Conservation (phyloP, 176 grass and related monocot genomes). For the Otatea glauca region DNA sequence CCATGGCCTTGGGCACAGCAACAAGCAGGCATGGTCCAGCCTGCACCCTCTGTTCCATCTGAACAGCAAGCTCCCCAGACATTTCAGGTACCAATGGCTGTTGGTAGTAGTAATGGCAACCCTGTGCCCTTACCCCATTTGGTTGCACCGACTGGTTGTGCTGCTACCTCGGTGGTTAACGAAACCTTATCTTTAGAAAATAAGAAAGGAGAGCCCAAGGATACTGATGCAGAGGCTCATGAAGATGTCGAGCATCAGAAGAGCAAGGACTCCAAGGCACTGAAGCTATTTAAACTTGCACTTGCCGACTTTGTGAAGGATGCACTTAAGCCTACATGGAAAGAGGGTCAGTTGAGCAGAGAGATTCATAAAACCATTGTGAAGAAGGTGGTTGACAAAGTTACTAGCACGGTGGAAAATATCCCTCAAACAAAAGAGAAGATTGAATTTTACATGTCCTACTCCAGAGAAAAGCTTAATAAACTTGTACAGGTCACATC, state of each 20-base stretch:
- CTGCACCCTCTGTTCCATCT: constrained; percentile 38
- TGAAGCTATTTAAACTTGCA: constrained; percentile 84
- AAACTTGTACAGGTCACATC: constrained; percentile 89
- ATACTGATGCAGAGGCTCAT: constrained; percentile 48
- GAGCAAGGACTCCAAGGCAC: constrained; percentile 71
- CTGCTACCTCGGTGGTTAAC: constrained; percentile 41
- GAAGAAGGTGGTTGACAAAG: constrained; percentile 97
- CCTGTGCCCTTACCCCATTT: constrained; percentile 36
- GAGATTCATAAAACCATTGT: constrained; percentile 95
- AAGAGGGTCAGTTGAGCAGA: constrained; percentile 90
- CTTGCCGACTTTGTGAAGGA: constrained; percentile 95
- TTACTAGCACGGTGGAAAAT: constrained; percentile 76
- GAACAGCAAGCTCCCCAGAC: constrained; percentile 47
- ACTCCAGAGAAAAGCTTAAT: constrained; percentile 76
- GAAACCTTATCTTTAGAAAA: constrained; percentile 47
- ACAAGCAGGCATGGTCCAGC: constrained; percentile 41
- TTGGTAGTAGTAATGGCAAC: constrained; percentile 44
- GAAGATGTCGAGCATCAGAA: constrained; percentile 65
- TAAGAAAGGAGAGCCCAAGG: constrained; percentile 59
- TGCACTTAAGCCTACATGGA: constrained; percentile 89
- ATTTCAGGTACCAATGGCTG: constrained; percentile 42
- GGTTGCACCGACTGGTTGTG: constrained; percentile 7
- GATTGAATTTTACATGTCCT: constrained; percentile 80
- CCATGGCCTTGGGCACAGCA: constrained; percentile 52
- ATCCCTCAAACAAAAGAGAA: constrained; percentile 90